Conservation (phyloP, 805 yeast genomes). For the Scheffersomyces spartinae region DNA sequence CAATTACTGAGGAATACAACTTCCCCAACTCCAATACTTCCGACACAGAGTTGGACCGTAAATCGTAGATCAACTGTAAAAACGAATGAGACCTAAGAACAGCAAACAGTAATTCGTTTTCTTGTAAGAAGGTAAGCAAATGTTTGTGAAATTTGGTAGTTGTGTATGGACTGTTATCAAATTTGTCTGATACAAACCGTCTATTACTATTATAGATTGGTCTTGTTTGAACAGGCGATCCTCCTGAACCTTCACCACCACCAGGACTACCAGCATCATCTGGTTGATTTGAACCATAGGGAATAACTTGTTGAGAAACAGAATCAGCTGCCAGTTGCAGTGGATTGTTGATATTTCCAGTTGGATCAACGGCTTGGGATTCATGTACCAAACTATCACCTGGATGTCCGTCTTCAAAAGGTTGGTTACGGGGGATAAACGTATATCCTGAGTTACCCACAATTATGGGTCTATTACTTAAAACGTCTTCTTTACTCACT, state of each 20-base stretch:
- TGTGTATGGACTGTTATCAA: slow-evolving; percentile 34
- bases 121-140: slow-evolving; percentile 36
- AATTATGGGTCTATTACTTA: no score
- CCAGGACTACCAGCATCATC: slow-evolving; percentile 1
- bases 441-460: no score
- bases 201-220: slow-evolving; percentile 1
- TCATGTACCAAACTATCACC: no score
- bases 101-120: slow-evolving; percentile 37
- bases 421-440: no score
- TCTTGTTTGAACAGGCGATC: slow-evolving; percentile 3
- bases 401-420: no score
- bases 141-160: slow-evolving; percentile 38
- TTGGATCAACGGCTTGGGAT: no score
- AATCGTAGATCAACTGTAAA: slow-evolving; percentile 38
- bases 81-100: slow-evolving; percentile 40
- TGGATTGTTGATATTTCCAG: no score
- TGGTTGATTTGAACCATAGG: no score
- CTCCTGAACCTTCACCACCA: slow-evolving; percentile 3
- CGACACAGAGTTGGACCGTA: slow-evolving; percentile 34
- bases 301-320: no score
- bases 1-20: slow-evolving; percentile 32
- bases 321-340: no score
- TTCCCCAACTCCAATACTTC: slow-evolving; percentile 37
- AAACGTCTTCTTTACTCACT: slow-evolving; percentile 25
- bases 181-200: slow-evolving; percentile 2